Evolutionary conservation across 75 land plant species (phyloP).

Genomic region (Ceratopteris richardii): DNA sequence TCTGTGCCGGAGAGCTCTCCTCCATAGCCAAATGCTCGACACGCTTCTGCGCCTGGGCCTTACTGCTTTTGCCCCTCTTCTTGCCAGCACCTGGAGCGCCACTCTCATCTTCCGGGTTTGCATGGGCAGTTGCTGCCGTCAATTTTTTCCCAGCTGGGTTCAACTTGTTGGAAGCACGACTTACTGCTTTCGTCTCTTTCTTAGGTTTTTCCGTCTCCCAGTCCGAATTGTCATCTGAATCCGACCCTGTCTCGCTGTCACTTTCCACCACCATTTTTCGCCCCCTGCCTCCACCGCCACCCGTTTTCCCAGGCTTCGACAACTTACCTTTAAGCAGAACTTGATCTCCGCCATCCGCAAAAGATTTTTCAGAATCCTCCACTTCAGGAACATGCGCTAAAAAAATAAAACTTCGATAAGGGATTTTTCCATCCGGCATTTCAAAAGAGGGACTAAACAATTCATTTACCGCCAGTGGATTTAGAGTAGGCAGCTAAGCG

Average conservation of each 20-base stretch:
- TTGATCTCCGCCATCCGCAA: no score
- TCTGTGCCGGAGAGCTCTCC: conserved; percentile 13
- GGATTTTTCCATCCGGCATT: no score
- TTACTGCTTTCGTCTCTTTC: no score
- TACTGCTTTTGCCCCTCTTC: conserved; percentile 14
- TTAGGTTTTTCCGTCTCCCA: conserved; percentile 28
- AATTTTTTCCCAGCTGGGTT: conserved; percentile 8
- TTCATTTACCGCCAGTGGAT: no score
- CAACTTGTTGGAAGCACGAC: background rate
- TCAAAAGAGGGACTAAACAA: no score
- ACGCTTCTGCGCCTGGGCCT: conserved; percentile 39
- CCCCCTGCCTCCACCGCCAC: background rate
- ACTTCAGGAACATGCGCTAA: no score
- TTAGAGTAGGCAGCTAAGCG: conserved; percentile 24
- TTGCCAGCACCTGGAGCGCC: conserved; percentile 10
- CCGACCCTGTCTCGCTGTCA: conserved; percentile 13
- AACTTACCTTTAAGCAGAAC: background rate
- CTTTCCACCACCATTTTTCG: conserved; percentile 6
- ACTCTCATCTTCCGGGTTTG: conserved; percentile 24
- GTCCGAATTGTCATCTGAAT: conserved; percentile 21
- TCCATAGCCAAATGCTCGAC: conserved; percentile 43
- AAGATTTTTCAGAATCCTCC: no score
- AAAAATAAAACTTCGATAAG: no score
- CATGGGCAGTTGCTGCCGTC: conserved; percentile 18
- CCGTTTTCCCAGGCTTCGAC: background rate